These are phyloP conservation scores for Isatis tinctoria DNA, from an alignment of 345 rosid species.

Conservation along the genomic window DNA sequence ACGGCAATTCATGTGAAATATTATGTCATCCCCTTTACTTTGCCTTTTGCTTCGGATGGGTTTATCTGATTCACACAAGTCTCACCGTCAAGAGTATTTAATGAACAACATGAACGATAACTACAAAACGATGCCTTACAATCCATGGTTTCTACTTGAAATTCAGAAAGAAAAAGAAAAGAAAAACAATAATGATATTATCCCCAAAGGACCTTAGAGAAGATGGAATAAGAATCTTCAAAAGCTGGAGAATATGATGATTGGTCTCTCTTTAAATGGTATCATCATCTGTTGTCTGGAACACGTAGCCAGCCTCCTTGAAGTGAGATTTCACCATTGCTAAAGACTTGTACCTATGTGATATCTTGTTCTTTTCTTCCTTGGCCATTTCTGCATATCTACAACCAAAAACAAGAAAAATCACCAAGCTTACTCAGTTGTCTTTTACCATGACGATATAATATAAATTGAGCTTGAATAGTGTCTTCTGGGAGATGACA, in stretches of 20 bases:
- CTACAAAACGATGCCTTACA: neutral
- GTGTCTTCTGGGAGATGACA: neutral
- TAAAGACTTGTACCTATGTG: slow-evolving; percentile 84
- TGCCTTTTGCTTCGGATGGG: neutral
- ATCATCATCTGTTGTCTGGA: slow-evolving; percentile 31
- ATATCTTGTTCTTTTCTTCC: slow-evolving; percentile 91
- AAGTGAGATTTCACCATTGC: slow-evolving; percentile 66
- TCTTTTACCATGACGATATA: neutral
- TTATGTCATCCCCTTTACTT: neutral
- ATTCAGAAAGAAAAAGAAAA: neutral
- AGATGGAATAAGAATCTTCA: neutral
- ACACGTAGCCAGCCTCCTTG: slow-evolving; percentile 59
- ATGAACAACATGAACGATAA: neutral
- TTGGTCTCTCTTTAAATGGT: slow-evolving; percentile 9
- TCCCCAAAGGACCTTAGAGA: slow-evolving; percentile 1
- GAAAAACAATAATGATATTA: neutral
- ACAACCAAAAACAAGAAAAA: neutral
- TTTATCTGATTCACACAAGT: neutral
- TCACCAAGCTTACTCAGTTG: neutral
- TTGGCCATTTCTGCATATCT: slow-evolving; percentile 90
- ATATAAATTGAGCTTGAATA: neutral
- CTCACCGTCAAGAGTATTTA: slow-evolving; percentile 2
- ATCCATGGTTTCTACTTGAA: neutral
- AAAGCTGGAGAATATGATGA: neutral
- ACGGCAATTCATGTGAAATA: slow-evolving; percentile 8